These are phyloP conservation scores for Fusarium multiceps DNA, from an alignment of 2,329 filamentous ascomycete species.

Conservation along the genomic window DNA sequence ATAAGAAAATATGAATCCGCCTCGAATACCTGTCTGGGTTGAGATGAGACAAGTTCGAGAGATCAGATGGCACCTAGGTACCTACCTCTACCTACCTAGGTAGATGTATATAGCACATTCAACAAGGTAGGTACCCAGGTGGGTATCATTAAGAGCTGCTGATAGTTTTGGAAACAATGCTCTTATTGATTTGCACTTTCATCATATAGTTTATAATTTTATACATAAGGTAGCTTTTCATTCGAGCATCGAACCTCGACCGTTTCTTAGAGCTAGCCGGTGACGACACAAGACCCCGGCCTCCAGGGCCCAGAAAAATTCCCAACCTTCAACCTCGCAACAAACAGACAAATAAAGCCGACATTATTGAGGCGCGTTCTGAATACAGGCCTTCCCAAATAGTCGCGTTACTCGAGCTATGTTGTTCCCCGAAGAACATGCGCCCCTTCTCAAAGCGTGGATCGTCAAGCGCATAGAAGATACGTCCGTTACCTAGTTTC, in stretches of 20 bases:
- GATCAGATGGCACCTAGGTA: too few species aligned
- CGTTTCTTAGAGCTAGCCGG: slow-evolving; percentile 11
- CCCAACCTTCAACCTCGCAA: slow-evolving; percentile 29
- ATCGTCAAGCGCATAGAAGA: slow-evolving; percentile 81
- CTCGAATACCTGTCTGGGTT: neutral
- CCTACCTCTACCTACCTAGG: too few species aligned
- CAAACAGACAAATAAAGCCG: neutral
- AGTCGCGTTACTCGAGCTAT: slow-evolving; percentile 53
- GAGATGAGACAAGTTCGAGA: neutral
- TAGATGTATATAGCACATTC: neutral
- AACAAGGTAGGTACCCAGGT: neutral
- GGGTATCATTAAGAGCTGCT: neutral
- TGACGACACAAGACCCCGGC: slow-evolving; percentile 37
- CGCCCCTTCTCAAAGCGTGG: slow-evolving; percentile 76
- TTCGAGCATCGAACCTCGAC: neutral
- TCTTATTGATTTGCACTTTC: neutral
- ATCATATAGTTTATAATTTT: neutral
- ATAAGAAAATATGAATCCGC: neutral
- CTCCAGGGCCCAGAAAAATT: slow-evolving; percentile 27
- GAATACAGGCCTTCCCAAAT: neutral
- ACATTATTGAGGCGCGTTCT: slow-evolving; percentile 3
- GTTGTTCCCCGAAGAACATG: slow-evolving; percentile 72
- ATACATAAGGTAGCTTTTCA: neutral
- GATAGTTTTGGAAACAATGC: neutral
- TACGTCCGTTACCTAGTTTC: slow-evolving; percentile 64